Evolutionary conservation across 108 stramenopile species (phyloP).

Genomic region (Nitzschia putrida): DNA sequence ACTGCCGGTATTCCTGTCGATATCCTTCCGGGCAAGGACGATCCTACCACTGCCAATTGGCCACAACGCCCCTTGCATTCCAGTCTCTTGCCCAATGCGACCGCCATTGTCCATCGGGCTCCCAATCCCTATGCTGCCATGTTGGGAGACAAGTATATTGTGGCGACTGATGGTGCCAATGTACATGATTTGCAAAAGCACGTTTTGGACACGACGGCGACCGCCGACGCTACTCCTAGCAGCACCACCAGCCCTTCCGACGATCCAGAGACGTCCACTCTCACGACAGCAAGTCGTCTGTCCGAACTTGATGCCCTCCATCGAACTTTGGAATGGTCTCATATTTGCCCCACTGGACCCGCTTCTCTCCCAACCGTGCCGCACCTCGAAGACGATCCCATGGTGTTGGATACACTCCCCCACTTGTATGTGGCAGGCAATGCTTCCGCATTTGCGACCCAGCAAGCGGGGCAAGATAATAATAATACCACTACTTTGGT

Average conservation of each 20-base stretch:
- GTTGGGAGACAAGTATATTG: constrained; percentile 34
- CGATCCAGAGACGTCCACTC: background rate
- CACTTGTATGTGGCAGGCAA: constrained; percentile 71
- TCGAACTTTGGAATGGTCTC: constrained; percentile 60
- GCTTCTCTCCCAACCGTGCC: constrained; percentile 81
- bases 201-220: constrained; percentile 13
- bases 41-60: constrained; percentile 88
- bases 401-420: constrained; percentile 60
- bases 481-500: constrained; percentile 50
- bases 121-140: constrained; percentile 79
- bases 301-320: constrained; percentile 64
- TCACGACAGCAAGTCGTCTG: constrained; percentile 1
- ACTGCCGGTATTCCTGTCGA: constrained; percentile 71
- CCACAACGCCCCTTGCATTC: constrained; percentile 83
- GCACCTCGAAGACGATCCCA: constrained; percentile 69
- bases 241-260: background rate
- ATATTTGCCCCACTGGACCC: constrained; percentile 89
- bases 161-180: constrained; percentile 81
- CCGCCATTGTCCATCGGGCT: constrained; percentile 44
- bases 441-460: constrained; percentile 59
- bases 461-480: constrained; percentile 7
- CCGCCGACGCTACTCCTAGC: too few relatives aligned
- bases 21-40: constrained; percentile 71
- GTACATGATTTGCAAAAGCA: constrained; percentile 65
- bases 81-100: constrained; percentile 61